Conservation (phyloP, 306 rosid species). For the Gleditsia sinensis region DNA sequence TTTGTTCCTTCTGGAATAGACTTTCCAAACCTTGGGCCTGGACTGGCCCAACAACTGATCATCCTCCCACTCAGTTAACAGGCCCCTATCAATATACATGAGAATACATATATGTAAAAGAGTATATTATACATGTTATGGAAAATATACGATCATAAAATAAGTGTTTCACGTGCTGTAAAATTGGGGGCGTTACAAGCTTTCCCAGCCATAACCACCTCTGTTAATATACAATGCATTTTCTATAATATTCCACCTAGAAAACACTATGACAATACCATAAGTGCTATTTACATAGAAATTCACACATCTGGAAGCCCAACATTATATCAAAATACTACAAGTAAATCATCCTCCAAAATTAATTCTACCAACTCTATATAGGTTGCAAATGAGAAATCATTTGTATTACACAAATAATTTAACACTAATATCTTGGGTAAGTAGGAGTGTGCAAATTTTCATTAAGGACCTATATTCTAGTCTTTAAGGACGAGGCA, state of each 20-base stretch:
- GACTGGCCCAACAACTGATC: no score
- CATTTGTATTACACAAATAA: background rate
- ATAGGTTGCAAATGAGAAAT: background rate
- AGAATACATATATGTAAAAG: no score
- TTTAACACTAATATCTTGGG: background rate
- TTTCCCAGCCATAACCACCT: background rate
- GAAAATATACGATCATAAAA: no score
- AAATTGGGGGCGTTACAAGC: no score
- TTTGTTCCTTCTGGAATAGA: no score
- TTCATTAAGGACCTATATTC: background rate
- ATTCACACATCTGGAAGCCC: background rate
- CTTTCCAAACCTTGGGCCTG: no score
- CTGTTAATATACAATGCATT: conserved; percentile 19
- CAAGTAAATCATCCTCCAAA: background rate
- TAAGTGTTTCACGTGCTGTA: no score
- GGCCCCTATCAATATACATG: no score
- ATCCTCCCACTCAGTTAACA: no score
- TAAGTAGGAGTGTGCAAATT: background rate
- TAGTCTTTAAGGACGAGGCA: background rate
- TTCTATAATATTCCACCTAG: background rate
- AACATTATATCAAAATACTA: background rate
- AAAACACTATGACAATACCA: background rate
- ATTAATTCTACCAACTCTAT: background rate
- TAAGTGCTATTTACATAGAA: background rate
- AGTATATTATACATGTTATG: no score